Evolutionary conservation across 2,329 filamentous ascomycete species (phyloP), one percentile per base, ranked within the genome.

Genomic region (Xylaria sp.): DNA sequence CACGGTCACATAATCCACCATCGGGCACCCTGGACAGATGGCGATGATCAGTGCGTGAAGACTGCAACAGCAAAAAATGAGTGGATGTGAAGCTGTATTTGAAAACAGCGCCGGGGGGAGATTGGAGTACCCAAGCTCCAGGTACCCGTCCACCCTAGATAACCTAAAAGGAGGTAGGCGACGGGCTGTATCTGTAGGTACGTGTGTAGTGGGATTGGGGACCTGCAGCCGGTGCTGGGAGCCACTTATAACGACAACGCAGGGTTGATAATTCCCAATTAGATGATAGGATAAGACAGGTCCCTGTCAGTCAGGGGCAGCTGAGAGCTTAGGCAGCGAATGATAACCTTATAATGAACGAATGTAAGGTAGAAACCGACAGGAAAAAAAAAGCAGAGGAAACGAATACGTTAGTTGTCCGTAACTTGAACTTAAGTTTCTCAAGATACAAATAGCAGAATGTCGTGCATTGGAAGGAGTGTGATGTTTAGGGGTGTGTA

Each of bases 1-100:
- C 58, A 62, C 68, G 48, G 66, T 67, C 70, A 72, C 73, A 73
- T 73, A 75, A 76, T 74, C 74, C 66, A 70, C 75, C 75, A 75
- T 66, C 72, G 51, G 68, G 70, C 18, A n/a, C 66, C 67, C 59
- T 63, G 70, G 72, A 73, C 71, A 71, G 74, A 78, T 72, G 74
- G 76, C 58, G 72, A 77, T 70, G 72, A 73, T 74, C 74, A 75
- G 72, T 74, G 73, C 71, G 68, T 51, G 55, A 66, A 70, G 73
- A 75, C 75, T 73, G 72, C 69, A 56, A 64, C 61, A 64, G 70
- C 67, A 46, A n/a, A 61, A 46, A 61, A 28, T 33, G 54, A 58
- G 39, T 33, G 64, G 55, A 54, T 25, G 65, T 65, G 52, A 63
- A 56, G 52, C 46, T 51, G 62, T 60, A 69, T 62, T 68, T 51